Evolutionary conservation across 148 eudicot species (phyloP).

Genomic region (Chenopodium formosanum): DNA sequence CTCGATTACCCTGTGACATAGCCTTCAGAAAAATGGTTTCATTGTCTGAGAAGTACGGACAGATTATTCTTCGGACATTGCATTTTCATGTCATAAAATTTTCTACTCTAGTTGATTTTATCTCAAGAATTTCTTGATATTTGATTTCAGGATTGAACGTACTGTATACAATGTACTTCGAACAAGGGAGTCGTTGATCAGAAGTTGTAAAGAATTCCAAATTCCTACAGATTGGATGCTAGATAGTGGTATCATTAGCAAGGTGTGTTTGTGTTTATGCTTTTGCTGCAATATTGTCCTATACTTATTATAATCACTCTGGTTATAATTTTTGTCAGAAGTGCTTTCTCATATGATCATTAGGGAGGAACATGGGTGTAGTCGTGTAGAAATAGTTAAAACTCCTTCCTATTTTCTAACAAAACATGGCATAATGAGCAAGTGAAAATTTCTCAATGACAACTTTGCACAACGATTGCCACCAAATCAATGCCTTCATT

Average conservation of each 20-base stretch:
- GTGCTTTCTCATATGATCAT: too few species aligned
- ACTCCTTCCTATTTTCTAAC: too few species aligned
- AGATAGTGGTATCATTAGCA: constrained; percentile 74
- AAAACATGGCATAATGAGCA: too few species aligned
- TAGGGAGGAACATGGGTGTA: too few species aligned
- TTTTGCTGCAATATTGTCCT: neutral
- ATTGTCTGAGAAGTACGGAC: constrained; percentile 69
- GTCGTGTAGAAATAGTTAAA: too few species aligned
- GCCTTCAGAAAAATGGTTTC: constrained; percentile 72
- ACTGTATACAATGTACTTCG: constrained; percentile 57
- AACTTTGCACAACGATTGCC: too few species aligned
- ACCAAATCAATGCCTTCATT: too few species aligned
- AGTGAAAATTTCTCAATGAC: too few species aligned
- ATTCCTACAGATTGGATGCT: constrained; percentile 89
- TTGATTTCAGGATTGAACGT: constrained; percentile 69
- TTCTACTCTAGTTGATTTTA: neutral
- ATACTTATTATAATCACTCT: too few species aligned
- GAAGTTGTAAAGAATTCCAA: constrained; percentile 63
- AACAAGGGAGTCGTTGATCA: constrained; percentile 59
- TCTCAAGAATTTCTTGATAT: neutral
- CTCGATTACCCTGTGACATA: constrained; percentile 59
- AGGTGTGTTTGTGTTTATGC: constrained; percentile 37
- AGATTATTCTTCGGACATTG: neutral
- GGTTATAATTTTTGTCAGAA: too few species aligned
- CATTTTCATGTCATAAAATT: neutral